These are phyloP conservation scores for Emericellopsis atlantica DNA, from an alignment of 2,329 filamentous ascomycete species.

Conservation along the genomic window DNA sequence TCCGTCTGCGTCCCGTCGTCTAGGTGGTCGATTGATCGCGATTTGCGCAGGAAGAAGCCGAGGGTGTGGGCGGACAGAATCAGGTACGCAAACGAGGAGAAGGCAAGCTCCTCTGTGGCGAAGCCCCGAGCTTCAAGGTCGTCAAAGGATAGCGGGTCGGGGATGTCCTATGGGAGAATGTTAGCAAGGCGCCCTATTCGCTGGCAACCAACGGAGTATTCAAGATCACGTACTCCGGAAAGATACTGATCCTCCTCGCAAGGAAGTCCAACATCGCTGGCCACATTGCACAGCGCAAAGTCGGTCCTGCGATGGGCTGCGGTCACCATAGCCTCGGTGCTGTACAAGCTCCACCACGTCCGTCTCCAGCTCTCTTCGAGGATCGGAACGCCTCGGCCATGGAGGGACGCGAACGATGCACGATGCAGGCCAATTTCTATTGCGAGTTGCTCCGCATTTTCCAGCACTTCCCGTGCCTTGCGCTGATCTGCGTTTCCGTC, in stretches of 20 bases:
- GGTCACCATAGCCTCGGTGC: conserved; percentile 60
- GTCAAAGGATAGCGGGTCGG: conserved; percentile 51
- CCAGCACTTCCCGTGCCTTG: conserved; percentile 54
- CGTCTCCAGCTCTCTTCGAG: conserved; percentile 49
- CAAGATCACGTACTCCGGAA: conserved; percentile 32
- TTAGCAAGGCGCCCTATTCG: too few relatives aligned
- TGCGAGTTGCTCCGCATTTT: conserved; percentile 56
- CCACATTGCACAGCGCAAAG: conserved; percentile 53
- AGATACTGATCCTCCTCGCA: conserved; percentile 70
- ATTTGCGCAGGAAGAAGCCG: conserved; percentile 66
- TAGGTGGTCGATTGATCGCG: conserved; percentile 40
- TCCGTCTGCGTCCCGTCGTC: conserved; percentile 39
- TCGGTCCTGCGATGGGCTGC: conserved; percentile 63
- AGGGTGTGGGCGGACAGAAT: conserved; percentile 15
- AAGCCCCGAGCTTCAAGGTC: conserved; percentile 69
- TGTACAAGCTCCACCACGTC: conserved; percentile 62
- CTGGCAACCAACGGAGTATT: background rate
- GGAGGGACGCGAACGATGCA: conserved; percentile 40
- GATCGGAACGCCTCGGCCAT: conserved; percentile 31
- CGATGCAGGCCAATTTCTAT: conserved; percentile 64
- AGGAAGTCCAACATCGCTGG: conserved; percentile 58
- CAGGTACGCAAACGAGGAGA: background rate
- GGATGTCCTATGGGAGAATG: conserved; percentile 31
- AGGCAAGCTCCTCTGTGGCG: conserved; percentile 41
- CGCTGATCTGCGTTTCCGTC: conserved; percentile 64